Evolutionary conservation across 306 rosid species (phyloP), one percentile per base, ranked within the genome.

Genomic region (Casuarina cunninghamiana): DNA sequence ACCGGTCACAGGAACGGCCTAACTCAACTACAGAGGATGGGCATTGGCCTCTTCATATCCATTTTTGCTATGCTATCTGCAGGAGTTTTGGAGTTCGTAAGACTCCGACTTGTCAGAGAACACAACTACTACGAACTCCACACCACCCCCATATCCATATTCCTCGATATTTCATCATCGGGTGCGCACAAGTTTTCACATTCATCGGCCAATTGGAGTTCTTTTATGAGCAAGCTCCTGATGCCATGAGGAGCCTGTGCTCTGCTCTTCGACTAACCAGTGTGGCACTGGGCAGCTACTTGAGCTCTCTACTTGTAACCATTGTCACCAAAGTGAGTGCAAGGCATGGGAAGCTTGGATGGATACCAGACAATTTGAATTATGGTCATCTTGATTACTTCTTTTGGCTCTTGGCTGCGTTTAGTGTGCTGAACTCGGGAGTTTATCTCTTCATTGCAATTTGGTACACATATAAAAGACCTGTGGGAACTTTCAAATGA

Each of bases 401-500:
- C 89, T 88, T 85, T 71, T 88, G 79, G 77, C 51, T 83, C 32
- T 82, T 86, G 83, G 80, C 83, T 9, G 42, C 79, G 55, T 69
- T 86, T 61, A 86, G 91, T 77, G 72, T 86, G 42, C 69, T 82
- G 37, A 88, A 88, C 58, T 76, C 85, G n/a, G 76, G 75, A 53
- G 83, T 65, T n/a, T 88, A 10, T 75, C 78, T 88, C 75, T 11
- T 82, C 21, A 72, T 88, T 46, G 71, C 91, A 66, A 81, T 63
- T 77, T 86, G 91, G 89, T 85, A 88, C 53, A 88, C 84, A n/a
- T 88, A 85, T 44, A 88, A 88, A 71, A 88, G 77, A 81, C 75
- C 88, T 0, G 12, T 79, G 6, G 87, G 86, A 48, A 80, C 82
- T 19, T 76, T 80, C 73, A 78, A 82, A 16, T 81, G 80, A 82